Evolutionary conservation across 73 alveolate species (phyloP).

Genomic region (Stentor roeselii): DNA sequence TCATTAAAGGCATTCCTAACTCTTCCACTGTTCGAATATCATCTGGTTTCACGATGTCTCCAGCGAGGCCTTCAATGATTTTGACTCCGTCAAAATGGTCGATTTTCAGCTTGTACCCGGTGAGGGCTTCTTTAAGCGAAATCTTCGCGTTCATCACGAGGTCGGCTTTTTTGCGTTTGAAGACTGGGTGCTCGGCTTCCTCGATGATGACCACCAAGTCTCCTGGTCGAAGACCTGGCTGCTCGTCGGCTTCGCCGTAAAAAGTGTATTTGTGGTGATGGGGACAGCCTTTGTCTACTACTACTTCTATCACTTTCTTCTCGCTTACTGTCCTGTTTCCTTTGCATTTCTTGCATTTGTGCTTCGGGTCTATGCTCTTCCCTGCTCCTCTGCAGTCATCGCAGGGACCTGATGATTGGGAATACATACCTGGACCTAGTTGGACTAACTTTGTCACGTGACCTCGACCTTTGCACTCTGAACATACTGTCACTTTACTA

Average conservation of each 20-base stretch:
- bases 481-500: constrained; percentile 70
- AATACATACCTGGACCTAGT: constrained; percentile 77
- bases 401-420: constrained; percentile 69
- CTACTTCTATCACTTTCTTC: constrained; percentile 66
- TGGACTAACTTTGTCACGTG: constrained; percentile 44
- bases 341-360: constrained; percentile 82
- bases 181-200: constrained; percentile 63
- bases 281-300: constrained; percentile 95
- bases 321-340: constrained; percentile 72
- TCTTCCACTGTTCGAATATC: constrained; percentile 70
- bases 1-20: constrained; percentile 78
- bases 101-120: constrained; percentile 70
- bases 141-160: constrained; percentile 74
- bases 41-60: constrained; percentile 83
- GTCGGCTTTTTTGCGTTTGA: constrained; percentile 89
- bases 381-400: constrained; percentile 91
- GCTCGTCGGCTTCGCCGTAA: constrained; percentile 97
- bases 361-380: constrained; percentile 55
- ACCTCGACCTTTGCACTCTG: constrained; percentile 92
- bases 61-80: constrained; percentile 67
- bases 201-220: constrained; percentile 71
- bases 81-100: constrained; percentile 84
- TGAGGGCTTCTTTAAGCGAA: constrained; percentile 78
- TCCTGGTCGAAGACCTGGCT: constrained; percentile 96
- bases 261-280: constrained; percentile 90